Evolutionary conservation across 2,329 filamentous ascomycete genomes (phyloP).

Genomic region (Penicillium glabrum): DNA sequence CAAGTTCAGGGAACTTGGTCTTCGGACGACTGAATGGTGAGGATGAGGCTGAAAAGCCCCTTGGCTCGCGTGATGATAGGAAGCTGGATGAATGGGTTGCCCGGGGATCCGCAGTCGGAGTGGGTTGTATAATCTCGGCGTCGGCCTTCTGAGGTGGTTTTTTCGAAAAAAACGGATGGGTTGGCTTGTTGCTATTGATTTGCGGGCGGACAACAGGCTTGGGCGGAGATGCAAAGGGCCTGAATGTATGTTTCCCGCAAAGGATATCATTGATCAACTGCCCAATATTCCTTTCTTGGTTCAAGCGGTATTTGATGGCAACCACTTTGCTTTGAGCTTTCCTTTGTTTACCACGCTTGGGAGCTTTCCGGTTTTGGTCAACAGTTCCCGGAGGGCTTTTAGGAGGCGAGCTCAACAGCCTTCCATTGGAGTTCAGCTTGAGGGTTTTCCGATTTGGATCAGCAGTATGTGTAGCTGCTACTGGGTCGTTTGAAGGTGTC

Average conservation of each 20-base stretch:
- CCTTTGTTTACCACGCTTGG: slow-evolving; percentile 37
- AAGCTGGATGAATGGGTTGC: not conserved
- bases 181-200: slow-evolving; percentile 41
- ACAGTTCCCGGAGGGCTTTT: slow-evolving; percentile 16
- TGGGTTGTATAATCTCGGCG: not conserved
- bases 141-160: slow-evolving; percentile 45
- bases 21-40: slow-evolving; percentile 22
- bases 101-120: not conserved
- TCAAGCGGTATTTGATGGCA: slow-evolving; percentile 60
- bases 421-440: slow-evolving; percentile 45
- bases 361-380: slow-evolving; percentile 19
- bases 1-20: slow-evolving; percentile 30
- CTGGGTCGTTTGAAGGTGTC: not conserved
- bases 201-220: slow-evolving; percentile 15
- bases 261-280: slow-evolving; percentile 65
- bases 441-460: slow-evolving; percentile 54
- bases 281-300: slow-evolving; percentile 53
- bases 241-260: slow-evolving; percentile 33
- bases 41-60: not conserved
- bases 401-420: slow-evolving; percentile 41
- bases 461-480: slow-evolving; percentile 25
- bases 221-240: not conserved
- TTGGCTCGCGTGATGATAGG: not conserved
- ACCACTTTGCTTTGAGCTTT: slow-evolving; percentile 43
- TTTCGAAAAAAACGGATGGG: slow-evolving; percentile 70